Evolutionary conservation across 139 green algal genomes (phyloP).

Genomic region (Coccomyxa sp.): DNA sequence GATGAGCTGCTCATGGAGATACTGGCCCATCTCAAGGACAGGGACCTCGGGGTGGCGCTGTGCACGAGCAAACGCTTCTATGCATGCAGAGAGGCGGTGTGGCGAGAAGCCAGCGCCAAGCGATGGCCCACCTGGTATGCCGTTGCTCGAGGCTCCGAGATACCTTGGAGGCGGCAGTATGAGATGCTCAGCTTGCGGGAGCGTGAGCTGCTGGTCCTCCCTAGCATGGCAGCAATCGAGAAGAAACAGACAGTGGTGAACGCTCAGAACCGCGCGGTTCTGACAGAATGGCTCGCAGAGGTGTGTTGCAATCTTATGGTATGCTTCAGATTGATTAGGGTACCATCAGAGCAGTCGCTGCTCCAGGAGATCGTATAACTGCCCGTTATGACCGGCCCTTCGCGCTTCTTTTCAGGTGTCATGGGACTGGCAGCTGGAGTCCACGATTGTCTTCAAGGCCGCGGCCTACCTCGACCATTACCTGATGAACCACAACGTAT

Average conservation of each 20-base stretch:
- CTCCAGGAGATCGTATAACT: not conserved
- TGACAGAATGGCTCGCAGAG: conserved; percentile 54
- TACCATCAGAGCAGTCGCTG: not conserved
- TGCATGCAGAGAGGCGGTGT: conserved; percentile 12
- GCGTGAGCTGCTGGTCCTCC: conserved; percentile 18
- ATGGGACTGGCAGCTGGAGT: conserved; percentile 58
- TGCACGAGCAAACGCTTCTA: conserved; percentile 23
- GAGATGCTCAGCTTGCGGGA: conserved; percentile 43
- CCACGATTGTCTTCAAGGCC: conserved; percentile 49
- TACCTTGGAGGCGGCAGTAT: conserved; percentile 42
- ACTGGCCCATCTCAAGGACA: conserved; percentile 19
- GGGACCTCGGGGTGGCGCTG: conserved; percentile 29
- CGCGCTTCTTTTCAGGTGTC: conserved; percentile 38
- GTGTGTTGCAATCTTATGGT: conserved; percentile 16
- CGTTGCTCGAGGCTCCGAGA: not conserved
- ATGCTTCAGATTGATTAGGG: not conserved
- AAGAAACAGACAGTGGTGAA: conserved; percentile 32
- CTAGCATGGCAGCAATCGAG: conserved; percentile 15
- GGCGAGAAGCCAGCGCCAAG: conserved; percentile 30
- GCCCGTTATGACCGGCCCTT: not conserved
- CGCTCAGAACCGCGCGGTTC: conserved; percentile 30
- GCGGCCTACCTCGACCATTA: conserved; percentile 57
- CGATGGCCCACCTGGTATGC: conserved; percentile 38
- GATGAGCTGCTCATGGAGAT: conserved; percentile 37
- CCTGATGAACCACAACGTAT: conserved; percentile 25